A percentile compares a stretch with the other conserved stretches of the same genome.
phyloP scores from a whole-genome alignment of 768 basidiomycete species.

The Hygrocybe punicea region DNA sequence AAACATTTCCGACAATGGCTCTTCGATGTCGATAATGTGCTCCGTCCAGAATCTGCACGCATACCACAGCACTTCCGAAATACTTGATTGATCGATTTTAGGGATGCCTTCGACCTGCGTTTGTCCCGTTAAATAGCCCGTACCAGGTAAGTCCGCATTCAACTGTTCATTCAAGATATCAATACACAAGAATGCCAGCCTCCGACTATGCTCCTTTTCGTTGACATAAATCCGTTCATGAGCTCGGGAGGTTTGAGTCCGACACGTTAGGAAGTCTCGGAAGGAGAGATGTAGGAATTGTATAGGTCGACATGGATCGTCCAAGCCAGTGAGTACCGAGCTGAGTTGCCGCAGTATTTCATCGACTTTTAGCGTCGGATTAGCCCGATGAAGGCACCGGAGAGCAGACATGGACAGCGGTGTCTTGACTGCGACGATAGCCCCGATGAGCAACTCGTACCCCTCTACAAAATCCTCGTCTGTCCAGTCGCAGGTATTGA shows the following conservation, averaged over 20 bases:
- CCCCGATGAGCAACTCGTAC: slow-evolving; percentile 3
- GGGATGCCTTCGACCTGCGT: not conserved
- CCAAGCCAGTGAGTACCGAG: slow-evolving; percentile 3
- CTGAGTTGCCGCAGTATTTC: not conserved
- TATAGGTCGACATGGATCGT: not conserved
- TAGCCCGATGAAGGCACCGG: not conserved
- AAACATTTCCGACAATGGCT: not conserved
- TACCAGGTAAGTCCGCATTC: not conserved
- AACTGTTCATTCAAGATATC: not conserved
- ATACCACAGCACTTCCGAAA: slow-evolving; percentile 4
- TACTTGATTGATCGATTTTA: no score
- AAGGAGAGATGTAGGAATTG: slow-evolving; percentile 5
- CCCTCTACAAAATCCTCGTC: not conserved
- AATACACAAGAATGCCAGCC: not conserved
- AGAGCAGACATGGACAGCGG: slow-evolving; percentile 4
- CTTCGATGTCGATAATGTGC: slow-evolving; percentile 4
- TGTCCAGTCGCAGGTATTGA: slow-evolving; percentile 4
- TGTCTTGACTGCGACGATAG: slow-evolving; percentile 5
- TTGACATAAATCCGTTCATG: not conserved
- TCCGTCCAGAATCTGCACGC: slow-evolving; percentile 7
- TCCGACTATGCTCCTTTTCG: not conserved
- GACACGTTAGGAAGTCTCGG: not conserved
- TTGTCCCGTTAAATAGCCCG: not conserved
- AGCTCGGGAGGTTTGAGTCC: not conserved
- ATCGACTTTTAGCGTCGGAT: not conserved